Conservation (phyloP, 2,329 filamentous ascomycete species). For the Akanthomyces lecanii region DNA sequence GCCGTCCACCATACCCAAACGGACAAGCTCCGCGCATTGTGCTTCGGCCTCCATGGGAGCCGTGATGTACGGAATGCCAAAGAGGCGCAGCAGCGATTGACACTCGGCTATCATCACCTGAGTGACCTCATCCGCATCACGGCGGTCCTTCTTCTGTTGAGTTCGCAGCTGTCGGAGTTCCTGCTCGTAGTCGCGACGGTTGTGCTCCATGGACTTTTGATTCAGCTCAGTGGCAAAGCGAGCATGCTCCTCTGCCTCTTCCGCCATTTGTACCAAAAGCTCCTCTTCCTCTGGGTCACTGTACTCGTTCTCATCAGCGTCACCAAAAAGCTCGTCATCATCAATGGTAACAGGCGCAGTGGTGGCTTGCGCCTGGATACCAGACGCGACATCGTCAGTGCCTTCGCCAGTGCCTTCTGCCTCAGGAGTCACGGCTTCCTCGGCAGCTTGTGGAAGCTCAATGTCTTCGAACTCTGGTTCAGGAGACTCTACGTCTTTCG, state of each 20-base stretch:
- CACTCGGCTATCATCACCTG: conserved; percentile 95
- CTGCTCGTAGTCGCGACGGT: conserved; percentile 74
- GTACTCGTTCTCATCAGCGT: conserved; percentile 67
- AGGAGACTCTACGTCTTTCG: conserved; percentile 18
- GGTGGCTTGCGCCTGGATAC: neutral
- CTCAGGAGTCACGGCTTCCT: neutral
- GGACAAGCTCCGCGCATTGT: conserved; percentile 89
- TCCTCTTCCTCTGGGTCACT: conserved; percentile 93
- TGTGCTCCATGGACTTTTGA: conserved; percentile 64
- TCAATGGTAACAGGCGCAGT: conserved; percentile 21
- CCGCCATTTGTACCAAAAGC: conserved; percentile 76
- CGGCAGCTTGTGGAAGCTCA: conserved; percentile 20
- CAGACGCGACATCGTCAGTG: neutral
- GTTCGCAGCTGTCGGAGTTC: conserved; percentile 81
- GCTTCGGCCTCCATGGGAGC: conserved; percentile 99
- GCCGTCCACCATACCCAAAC: conserved; percentile 84
- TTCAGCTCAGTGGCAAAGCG: conserved; percentile 88
- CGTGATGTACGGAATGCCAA: conserved; percentile 93
- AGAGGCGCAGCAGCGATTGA: conserved; percentile 81
- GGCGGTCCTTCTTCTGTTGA: conserved; percentile 95
- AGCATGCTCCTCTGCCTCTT: conserved; percentile 89
- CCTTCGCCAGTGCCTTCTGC: neutral
- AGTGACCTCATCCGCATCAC: conserved; percentile 95
- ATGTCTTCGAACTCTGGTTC: conserved; percentile 37
- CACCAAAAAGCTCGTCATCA: conserved; percentile 41